A percentile compares a stretch with the other conserved stretches of the same genome.
Conservation (phyloP, 2,329 filamentous ascomycete species). For the Dichotomopilus funicola region DNA sequence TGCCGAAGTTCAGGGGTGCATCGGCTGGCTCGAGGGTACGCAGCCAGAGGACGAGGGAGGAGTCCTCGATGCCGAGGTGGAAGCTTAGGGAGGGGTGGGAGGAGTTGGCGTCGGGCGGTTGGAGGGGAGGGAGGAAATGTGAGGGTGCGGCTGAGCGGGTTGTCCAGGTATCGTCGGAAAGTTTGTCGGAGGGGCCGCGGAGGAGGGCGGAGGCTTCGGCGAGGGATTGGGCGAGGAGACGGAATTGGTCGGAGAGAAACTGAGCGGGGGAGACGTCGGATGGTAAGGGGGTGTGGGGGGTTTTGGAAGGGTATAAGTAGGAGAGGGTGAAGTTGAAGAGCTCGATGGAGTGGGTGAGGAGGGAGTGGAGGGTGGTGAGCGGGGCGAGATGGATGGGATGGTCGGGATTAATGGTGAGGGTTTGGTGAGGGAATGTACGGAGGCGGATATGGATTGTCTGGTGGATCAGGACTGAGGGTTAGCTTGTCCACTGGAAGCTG, state of each 20-base stretch:
- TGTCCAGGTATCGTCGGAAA: slow-evolving; percentile 39
- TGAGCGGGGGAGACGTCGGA: slow-evolving; percentile 46
- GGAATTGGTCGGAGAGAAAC: slow-evolving; percentile 50
- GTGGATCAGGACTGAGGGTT: not conserved
- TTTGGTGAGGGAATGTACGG: slow-evolving; percentile 53
- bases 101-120: not conserved
- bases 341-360: slow-evolving; percentile 77
- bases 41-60: slow-evolving; percentile 61
- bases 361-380: slow-evolving; percentile 63
- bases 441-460: slow-evolving; percentile 74
- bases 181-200: slow-evolving; percentile 44
- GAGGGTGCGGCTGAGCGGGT: slow-evolving; percentile 37
- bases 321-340: slow-evolving; percentile 71
- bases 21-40: slow-evolving; percentile 63
- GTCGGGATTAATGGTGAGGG: slow-evolving; percentile 42
- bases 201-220: slow-evolving; percentile 46
- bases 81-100: slow-evolving; percentile 55
- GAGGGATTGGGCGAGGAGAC: slow-evolving; percentile 49
- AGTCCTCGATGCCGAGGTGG: slow-evolving; percentile 63
- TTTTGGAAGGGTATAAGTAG: slow-evolving; percentile 53
- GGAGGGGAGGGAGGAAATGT: slow-evolving; percentile 37
- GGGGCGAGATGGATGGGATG: slow-evolving; percentile 57
- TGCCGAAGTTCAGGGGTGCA: slow-evolving; percentile 54
- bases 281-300: slow-evolving; percentile 52
- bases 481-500: not conserved